Base-by-base conservation (phyloP, 495 filamentous ascomycete genomes). In the Neurospora sublineolata region DNA sequence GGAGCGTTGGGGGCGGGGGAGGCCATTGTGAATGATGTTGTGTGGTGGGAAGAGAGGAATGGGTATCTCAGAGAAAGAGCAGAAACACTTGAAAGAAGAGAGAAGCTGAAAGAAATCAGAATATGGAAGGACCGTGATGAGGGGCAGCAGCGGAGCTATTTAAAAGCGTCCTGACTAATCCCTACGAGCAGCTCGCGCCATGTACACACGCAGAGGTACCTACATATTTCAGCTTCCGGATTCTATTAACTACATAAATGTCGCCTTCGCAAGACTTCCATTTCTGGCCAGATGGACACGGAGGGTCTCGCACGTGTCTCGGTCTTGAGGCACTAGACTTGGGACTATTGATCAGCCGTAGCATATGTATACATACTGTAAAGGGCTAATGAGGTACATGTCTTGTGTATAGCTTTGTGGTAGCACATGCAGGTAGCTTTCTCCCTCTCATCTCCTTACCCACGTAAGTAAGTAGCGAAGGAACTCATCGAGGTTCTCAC, bases 21-120 rank as follows among this genome's bases (percentile, higher is more conserved):
- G 52, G 86, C 84, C 86, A 88, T 88, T 83, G 80, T 86, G 78
- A 78, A 68, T 37, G 72, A 71, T 60, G 69, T 70, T 33, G 46
- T 46, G 69, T 70, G 68, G 36, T 42, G 42, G 41, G 27, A 33
- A 60, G 12, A 36, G 58, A 44, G 72, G 52, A 68, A 37, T 52
- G 70, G 72, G 70, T 73, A 76, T 68, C 71, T 39, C 37, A 33
- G 39, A 44, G 36, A 67, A 18, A 18, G 16, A 46, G 37, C 39
- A 68, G 41, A 30, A 27, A 64, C 41, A n/a, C 67, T 58, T 41
- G 52, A 23, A 67, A 64, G 64, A 70, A 46, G 73, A 69, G 40
- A 72, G 41, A 38, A 27, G 37, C 18, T 67, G 41, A 37, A 37
- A 58, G 42, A 68, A 64, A 67, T 41, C 39, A 72, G 14, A 44